Conservation (phyloP, 306 rosid species). For the Lupinus albus region DNA sequence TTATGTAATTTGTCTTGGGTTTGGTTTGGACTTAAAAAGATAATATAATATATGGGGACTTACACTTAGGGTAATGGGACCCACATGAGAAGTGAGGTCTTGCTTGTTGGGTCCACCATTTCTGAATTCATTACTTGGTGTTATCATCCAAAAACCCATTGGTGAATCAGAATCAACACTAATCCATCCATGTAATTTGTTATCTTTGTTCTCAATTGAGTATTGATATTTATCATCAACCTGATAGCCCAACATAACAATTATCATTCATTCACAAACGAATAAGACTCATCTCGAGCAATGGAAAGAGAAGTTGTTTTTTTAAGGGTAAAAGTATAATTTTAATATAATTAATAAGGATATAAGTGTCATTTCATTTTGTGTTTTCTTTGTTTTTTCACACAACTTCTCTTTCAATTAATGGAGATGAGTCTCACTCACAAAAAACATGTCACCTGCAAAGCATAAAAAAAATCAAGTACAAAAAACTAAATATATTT, state of each 20-base stretch:
- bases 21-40: background rate
- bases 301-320: too few species aligned
- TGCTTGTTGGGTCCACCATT: constrained; percentile 83
- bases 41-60: background rate
- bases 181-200: constrained; percentile 78
- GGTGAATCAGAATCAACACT: constrained; percentile 44
- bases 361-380: too few species aligned
- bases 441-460: too few species aligned
- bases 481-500: too few species aligned
- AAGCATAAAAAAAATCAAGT: too few species aligned
- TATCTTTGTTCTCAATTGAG: constrained; percentile 61
- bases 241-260: constrained; percentile 46
- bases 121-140: constrained; percentile 74
- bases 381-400: too few species aligned
- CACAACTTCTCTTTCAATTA: too few species aligned
- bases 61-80: constrained; percentile 73
- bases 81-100: constrained; percentile 90
- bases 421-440: too few species aligned
- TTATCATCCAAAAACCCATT: constrained; percentile 83
- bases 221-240: constrained; percentile 96
- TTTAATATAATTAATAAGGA: too few species aligned
- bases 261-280: constrained; percentile 31
- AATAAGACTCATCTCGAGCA: too few species aligned
- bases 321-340: too few species aligned
- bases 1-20: background rate